Percentiles rank a stretch among this genome's conserved stretches.
phyloP scores from a whole-genome alignment of 306 rosid genomes.

The Myrica gale region DNA sequence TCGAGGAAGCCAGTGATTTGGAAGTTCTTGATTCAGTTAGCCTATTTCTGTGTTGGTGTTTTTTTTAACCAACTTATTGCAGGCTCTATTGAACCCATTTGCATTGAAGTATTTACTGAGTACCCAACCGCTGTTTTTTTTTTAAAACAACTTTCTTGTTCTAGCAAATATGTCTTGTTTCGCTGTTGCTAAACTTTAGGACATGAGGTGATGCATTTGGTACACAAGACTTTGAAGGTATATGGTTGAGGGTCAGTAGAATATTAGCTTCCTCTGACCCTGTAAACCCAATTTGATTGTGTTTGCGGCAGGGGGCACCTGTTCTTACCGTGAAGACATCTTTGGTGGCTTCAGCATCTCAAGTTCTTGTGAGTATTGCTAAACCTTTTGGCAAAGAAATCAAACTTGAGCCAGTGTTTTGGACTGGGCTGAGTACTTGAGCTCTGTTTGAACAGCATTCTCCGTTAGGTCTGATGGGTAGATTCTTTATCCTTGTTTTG shows the following conservation, averaged over 20 bases:
- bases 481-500: background rate
- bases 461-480: background rate
- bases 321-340: constrained; percentile 60
- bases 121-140: background rate
- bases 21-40: background rate
- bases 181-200: constrained; percentile 4
- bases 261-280: background rate
- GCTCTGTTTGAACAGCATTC: background rate
- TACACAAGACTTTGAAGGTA: background rate
- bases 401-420: constrained; percentile 6
- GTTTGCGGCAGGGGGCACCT: constrained; percentile 63
- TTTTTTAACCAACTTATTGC: background rate
- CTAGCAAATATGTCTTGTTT: background rate
- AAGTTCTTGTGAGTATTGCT: constrained; percentile 60
- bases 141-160: background rate
- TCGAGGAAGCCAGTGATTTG: background rate
- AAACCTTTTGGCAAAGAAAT: background rate
- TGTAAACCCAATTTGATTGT: constrained; percentile 27
- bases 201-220: background rate
- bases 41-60: background rate
- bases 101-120: background rate
- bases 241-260: background rate
- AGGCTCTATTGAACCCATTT: background rate
- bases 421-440: background rate
- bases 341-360: constrained; percentile 54